phyloP scores from a whole-genome alignment of 2,329 filamentous ascomycete species.

The Apiospora arundinis region DNA sequence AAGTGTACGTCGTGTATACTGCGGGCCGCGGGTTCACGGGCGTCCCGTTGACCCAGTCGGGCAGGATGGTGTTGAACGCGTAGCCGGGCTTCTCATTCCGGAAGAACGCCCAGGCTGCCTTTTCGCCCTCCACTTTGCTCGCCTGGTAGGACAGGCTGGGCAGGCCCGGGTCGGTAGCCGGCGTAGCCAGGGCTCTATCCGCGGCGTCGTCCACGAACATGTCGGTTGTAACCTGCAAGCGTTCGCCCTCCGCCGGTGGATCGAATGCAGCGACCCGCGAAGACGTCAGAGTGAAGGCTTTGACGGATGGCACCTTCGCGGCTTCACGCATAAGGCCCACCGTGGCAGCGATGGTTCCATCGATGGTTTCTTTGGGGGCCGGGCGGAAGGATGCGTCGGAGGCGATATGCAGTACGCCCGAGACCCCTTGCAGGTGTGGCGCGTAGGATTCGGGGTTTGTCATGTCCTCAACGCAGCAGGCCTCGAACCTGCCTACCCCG shows the following conservation, averaged over 20 bases:
- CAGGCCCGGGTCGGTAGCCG: not conserved
- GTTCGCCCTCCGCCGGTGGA: not conserved
- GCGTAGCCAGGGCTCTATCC: not conserved
- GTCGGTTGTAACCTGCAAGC: not conserved
- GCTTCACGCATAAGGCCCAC: constrained; percentile 9
- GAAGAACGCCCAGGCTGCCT: constrained; percentile 3
- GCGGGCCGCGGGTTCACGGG: not conserved
- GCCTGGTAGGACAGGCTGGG: constrained; percentile 1
- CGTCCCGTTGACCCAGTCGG: not conserved
- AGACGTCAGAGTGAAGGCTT: not conserved
- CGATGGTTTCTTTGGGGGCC: constrained; percentile 4
- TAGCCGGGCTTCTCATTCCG: not conserved
- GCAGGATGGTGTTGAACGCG: constrained; percentile 1
- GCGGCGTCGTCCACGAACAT: not conserved
- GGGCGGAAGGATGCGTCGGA: not conserved
- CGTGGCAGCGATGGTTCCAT: constrained; percentile 4
- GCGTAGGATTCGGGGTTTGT: not conserved
- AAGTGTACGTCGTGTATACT: not conserved
- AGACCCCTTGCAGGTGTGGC: not conserved
- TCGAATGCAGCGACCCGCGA: not conserved
- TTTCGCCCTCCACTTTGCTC: constrained; percentile 6
- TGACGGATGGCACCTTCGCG: not conserved
- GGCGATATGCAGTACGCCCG: not conserved
- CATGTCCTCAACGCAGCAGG: not conserved
- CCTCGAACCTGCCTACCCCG: not conserved